Base-by-base conservation (phyloP, 1,284 basidiomycete genomes). In the Phylloboletellus chloephorus region DNA sequence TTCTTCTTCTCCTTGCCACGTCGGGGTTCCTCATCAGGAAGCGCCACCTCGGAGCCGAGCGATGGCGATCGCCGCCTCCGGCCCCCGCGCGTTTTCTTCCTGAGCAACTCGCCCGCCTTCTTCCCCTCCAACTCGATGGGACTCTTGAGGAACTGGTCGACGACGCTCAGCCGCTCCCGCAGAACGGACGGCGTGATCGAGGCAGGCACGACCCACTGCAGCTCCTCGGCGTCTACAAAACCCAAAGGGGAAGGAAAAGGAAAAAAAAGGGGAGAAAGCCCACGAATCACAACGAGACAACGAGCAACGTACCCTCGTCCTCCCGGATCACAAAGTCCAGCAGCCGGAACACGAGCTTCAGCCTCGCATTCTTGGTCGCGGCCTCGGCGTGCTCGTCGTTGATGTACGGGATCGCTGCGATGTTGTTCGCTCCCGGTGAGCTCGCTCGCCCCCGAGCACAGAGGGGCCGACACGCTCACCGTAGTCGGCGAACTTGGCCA, bases 331-430 rank as follows among this genome's bases (percentile, higher is more conserved):
- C 67, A 59, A 86, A 89, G 41, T 78, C 76, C 19, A 79, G 67
- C 12, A 92, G 65, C 21, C 81, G 76, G 61, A 94, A 85, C 49
- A 97, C 63, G 7, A 96, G 74, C 56, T 91, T 91, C 47, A 96
- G 67, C 42, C 84, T 74, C 4, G 81, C 69, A 54, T 94, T 80
- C 53, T 78, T 82, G 17, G 81, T 82, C 0, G 83, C 83, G 0
- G 85, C 88, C n/a, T 79, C 67, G 5, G 79, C 80, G 40, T 82
- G 76, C 41, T 87, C 79, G 41, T 91, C 79, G 39, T 66, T 78
- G 31, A 79, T 71, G 46, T 84, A 84, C 8, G 81, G 84, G 32
- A 92, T 82, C 40, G 76, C 89, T 92, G 58, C 15, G 47, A 25
- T 19, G 31, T 9, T 15, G n/a, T n/a, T n/a, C n/a, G n/a, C n/a